Base-by-base conservation (phyloP, 768 basidiomycete species). In the Cyclocybe cylindracea region DNA sequence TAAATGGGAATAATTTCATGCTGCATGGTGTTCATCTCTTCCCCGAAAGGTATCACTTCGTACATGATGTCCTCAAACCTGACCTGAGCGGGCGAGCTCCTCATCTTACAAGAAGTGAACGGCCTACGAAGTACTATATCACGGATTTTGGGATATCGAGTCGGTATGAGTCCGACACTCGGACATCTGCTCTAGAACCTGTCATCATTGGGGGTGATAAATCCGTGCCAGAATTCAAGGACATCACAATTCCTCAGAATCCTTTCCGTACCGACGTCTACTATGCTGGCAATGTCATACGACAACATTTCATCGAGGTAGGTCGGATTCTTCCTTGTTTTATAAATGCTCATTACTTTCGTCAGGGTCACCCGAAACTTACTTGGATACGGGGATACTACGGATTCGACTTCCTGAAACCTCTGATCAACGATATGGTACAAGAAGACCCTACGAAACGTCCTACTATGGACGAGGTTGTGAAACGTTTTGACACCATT, bases 391-490 rank as follows among this genome's bases (percentile, higher is more conserved):
- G 43, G 8, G 53, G 53, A 6, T 55, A 54, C 19, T n/a, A 54
- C 33, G 69, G 66, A 0, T 61, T 73, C 14, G 64, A 61, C 6
- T 72, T 72, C 39, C 55, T 72, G 34, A 42, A 53, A 39, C 58
- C 62, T 1, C 56, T 74, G 10, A 57, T 71, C 2, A 40, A 45
- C 0, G 69, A 73, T 16, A 76, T 77, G 74, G 61, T 66, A 0
- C 63, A 72, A 49, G 48, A 56, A 0, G 65, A 74, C 40, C 70
- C 72, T 0, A 39, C 51, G 5, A 64, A 66, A 41, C 68, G 74
- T 11, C 74, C 74, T 1, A 66, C 61, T 1, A 74, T 74, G 56
- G 62, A 67, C 14, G 64, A 72, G 44, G 72, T 72, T 3, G 64
- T 73, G n/a, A 36, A 53, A 11, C 64, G 62, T 5, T 72, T 74